Conservation (phyloP, 208 protist genomes). For the Crithidia mellificae region DNA sequence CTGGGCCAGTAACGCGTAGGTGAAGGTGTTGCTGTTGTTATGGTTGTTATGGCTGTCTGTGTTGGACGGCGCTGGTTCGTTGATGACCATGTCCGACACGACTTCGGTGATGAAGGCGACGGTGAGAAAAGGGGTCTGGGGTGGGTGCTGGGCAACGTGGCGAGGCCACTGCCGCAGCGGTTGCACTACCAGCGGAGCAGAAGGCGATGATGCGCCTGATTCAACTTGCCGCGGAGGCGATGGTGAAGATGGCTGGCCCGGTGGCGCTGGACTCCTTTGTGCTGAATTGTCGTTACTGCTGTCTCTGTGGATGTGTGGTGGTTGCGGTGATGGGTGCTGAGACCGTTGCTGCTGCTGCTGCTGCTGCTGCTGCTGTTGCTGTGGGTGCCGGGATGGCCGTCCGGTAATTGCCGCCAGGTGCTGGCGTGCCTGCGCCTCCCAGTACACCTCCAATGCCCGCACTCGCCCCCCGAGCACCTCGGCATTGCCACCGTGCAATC, state of each 20-base stretch:
- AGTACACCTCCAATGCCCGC: conserved; percentile 51
- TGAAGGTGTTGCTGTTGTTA: conserved; percentile 6
- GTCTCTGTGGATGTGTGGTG: not conserved
- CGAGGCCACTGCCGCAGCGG: conserved; percentile 27
- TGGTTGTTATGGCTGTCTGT: not conserved
- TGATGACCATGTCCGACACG: conserved; percentile 61
- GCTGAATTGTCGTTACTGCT: too few relatives aligned
- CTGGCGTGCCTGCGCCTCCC: conserved; percentile 36
- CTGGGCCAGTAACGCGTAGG: conserved; percentile 54
- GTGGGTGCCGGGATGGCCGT: conserved; percentile 31
- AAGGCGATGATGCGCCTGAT: too few relatives aligned
- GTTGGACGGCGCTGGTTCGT: conserved; percentile 23
- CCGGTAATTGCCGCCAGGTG: conserved; percentile 48
- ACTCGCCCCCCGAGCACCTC: conserved; percentile 57
- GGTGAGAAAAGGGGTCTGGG: conserved; percentile 42
- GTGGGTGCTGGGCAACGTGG: conserved; percentile 13
- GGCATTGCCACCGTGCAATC: conserved; percentile 49
- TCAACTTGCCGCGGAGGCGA: too few relatives aligned
- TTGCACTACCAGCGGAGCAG: too few relatives aligned
- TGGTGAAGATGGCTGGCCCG: not conserved
- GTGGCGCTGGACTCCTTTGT: not conserved
- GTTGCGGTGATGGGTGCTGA: not conserved
- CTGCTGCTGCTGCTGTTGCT: not conserved
- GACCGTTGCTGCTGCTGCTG: conserved; percentile 5
- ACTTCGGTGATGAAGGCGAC: conserved; percentile 61